These are phyloP conservation scores for Hyaloscypha variabilis DNA, from an alignment of 495 filamentous ascomycete genomes.

Conservation along the genomic window DNA sequence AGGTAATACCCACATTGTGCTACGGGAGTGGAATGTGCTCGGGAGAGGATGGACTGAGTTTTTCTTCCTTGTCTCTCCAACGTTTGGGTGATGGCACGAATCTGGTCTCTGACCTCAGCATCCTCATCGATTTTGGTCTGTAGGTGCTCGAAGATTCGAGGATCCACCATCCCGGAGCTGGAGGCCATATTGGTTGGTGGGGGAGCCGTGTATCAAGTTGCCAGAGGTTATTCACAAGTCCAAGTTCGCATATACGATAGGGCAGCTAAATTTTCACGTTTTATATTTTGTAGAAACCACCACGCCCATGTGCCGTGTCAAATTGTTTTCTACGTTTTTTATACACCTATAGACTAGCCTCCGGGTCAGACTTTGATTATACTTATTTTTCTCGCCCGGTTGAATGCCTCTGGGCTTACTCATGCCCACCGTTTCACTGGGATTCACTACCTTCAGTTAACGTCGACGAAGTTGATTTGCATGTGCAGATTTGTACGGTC, in stretches of 20 bases:
- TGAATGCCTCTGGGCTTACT: slow-evolving; percentile 79
- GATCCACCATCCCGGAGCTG: slow-evolving; percentile 62
- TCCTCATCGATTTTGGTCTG: slow-evolving; percentile 92
- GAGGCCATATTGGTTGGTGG: slow-evolving; percentile 8
- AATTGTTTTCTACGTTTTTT: too few relatives aligned
- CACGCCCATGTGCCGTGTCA: too few relatives aligned
- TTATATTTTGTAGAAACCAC: too few relatives aligned
- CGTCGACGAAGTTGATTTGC: too few relatives aligned
- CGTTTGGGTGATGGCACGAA: slow-evolving; percentile 76
- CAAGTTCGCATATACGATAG: too few relatives aligned
- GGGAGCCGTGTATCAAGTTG: neutral
- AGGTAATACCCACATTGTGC: slow-evolving; percentile 64
- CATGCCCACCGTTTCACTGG: slow-evolving; percentile 84
- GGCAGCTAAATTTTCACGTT: too few relatives aligned
- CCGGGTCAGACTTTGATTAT: slow-evolving; percentile 81
- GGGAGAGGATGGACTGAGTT: slow-evolving; percentile 79
- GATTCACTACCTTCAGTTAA: slow-evolving; percentile 87
- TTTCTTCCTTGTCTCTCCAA: slow-evolving; percentile 67
- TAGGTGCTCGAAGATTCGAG: slow-evolving; percentile 82
- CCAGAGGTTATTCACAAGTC: too few relatives aligned
- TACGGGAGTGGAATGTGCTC: slow-evolving; percentile 83
- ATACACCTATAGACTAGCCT: slow-evolving; percentile 63
- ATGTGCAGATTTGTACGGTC: too few relatives aligned
- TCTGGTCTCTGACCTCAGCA: slow-evolving; percentile 74
- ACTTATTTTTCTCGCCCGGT: slow-evolving; percentile 71